phyloP scores from a whole-genome alignment of 805 yeast species.

The Candida nanaspora region DNA sequence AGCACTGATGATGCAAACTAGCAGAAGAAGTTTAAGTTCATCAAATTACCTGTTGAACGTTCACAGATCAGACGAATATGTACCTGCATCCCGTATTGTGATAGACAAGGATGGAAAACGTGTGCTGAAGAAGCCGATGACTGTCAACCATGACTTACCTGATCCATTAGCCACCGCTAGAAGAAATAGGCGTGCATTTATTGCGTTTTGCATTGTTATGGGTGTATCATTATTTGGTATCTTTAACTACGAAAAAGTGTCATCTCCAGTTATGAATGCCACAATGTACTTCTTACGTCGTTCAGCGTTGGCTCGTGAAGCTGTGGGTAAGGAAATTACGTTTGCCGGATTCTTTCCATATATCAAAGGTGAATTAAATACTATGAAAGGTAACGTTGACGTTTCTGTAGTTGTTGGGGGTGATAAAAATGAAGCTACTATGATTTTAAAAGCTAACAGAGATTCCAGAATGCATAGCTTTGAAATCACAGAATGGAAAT shows the following conservation, averaged over 20 bases:
- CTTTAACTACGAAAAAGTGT: conserved; percentile 88
- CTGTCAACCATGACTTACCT: conserved; percentile 76
- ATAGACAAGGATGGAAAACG: conserved; percentile 15
- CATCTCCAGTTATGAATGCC: conserved; percentile 83
- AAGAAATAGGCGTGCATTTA: conserved; percentile 47
- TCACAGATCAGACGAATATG: conserved; percentile 10
- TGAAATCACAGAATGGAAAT: conserved; percentile 55
- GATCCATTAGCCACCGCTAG: conserved; percentile 58
- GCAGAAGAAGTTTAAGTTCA: no score
- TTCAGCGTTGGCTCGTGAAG: conserved; percentile 52
- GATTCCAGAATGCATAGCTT: conserved; percentile 51
- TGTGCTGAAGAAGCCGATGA: conserved; percentile 35
- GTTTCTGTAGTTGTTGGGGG: conserved; percentile 69
- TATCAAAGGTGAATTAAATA: conserved; percentile 80
- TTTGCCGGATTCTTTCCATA: conserved; percentile 78
- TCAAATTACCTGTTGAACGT: background rate
- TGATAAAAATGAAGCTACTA: conserved; percentile 42
- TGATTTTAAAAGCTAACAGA: conserved; percentile 67
- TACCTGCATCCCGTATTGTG: conserved; percentile 11
- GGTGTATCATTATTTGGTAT: conserved; percentile 53
- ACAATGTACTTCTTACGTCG: conserved; percentile 82
- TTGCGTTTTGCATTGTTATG: conserved; percentile 46
- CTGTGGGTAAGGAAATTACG: conserved; percentile 69
- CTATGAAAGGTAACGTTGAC: conserved; percentile 75
- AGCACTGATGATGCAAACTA: no score